Percentiles rank a stretch among this genome's conserved stretches.
Conservation (phyloP, 768 basidiomycete genomes). For the Calocera cornea region DNA sequence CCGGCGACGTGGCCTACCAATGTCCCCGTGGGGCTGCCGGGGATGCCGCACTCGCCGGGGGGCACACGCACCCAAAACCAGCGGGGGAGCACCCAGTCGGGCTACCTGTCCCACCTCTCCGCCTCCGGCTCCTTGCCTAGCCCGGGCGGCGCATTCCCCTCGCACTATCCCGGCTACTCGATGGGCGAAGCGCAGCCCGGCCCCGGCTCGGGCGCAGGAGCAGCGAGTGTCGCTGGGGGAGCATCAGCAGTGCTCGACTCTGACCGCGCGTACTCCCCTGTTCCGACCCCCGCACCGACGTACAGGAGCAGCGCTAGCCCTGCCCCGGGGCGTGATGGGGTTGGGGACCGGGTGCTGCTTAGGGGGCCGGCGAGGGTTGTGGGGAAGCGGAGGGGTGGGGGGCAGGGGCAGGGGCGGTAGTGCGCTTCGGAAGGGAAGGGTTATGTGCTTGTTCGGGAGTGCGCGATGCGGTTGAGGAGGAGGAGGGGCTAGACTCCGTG, state of each 20-base stretch:
- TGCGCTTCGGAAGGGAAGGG: too few species aligned
- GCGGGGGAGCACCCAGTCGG: not conserved
- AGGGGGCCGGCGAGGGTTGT: not conserved
- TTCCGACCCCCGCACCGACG: not conserved
- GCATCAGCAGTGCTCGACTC: not conserved
- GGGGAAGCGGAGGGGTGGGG: not conserved
- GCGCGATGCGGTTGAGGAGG: too few species aligned
- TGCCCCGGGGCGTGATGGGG: not conserved
- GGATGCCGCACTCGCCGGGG: not conserved
- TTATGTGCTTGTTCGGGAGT: too few species aligned
- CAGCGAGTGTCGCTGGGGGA: not conserved
- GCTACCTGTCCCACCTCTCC: not conserved
- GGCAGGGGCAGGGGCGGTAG: too few species aligned
- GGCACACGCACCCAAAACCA: not conserved
- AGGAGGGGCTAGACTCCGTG: too few species aligned
- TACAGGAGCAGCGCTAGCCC: constrained; percentile 1
- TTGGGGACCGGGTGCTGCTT: constrained; percentile 1
- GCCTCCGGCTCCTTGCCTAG: not conserved
- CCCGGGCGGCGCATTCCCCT: too few species aligned
- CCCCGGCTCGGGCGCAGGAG: not conserved
- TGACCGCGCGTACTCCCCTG: not conserved
- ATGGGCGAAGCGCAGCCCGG: too few species aligned
- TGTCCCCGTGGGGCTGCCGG: not conserved
- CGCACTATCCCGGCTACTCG: too few species aligned
- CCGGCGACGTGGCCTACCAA: not conserved